Evolutionary conservation across 2,329 filamentous ascomycete genomes (phyloP), one percentile per base, ranked within the genome.

Genomic region (Ascochyta rabiei): DNA sequence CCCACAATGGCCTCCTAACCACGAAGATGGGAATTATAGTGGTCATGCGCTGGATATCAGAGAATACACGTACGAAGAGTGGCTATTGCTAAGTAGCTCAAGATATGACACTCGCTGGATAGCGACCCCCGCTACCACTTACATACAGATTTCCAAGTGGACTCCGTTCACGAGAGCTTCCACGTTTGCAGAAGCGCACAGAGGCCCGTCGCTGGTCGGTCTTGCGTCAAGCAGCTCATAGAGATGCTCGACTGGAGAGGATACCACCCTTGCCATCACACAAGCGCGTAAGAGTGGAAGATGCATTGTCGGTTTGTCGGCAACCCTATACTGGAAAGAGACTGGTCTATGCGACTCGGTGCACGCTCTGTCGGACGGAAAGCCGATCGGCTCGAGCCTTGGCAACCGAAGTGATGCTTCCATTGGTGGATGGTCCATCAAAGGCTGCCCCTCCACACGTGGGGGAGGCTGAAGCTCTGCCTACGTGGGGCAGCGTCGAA

Each of bases 381-480:
- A 50, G 52, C 52, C 52, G 52, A 50, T 50, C 52, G 42, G 46
- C 26, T 38, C 41, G 35, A 42, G 21, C 1, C 37, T 49, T 41
- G 46, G 18, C 28, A 38, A 39, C 7, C 15, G 15, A 4, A 12
- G 5, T 12, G 16, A 21, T 7, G 4, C 5, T 23, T 24, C 41
- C 16, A 54, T 54, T 54, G 40, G 52, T 54, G 40, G 52, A 45
- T 42, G 34, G 24, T 41, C 18, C 5, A 45, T 48, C 37, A n/a
- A 42, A 49, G 37, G 46, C 42, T 47, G 37, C 52, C 52, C 46
- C 47, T 50, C 52, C 3, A 41, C 18, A 7, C 52, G 41, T 50
- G 46, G 46, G 52, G 52, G 52, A 46, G 47, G 52, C 52, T 55
- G 46, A 55, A 50, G 52, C 46, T 46, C 16, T 19, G n/a, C 41